Base-by-base conservation (phyloP, 2,329 filamentous ascomycete genomes). In the Aspergillus arachidicola region DNA sequence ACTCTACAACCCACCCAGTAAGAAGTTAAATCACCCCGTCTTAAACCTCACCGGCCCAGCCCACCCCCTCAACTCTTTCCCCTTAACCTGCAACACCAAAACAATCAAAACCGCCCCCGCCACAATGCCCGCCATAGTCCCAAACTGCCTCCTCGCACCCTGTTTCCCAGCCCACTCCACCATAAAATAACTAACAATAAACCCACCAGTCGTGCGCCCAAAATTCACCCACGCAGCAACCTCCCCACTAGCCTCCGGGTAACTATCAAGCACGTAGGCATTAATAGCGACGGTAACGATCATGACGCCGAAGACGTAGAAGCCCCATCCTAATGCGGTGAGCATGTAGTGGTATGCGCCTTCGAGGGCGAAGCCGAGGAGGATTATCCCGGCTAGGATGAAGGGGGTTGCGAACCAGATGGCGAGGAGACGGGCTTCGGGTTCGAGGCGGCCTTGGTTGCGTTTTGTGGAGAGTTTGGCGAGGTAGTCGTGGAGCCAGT, bases 251-350 rank as follows among this genome's bases (percentile, higher is more conserved):
- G 81, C 84, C 70, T 86, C 81, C 0, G 85, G 85, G 71, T 86
- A 87, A 65, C 77, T 78, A 72, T 87, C 84, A 9, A 87, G 80
- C 32, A 79, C 78, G 69, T 86, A 87, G 9, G 82, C 81, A 62
- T 80, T 83, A 32, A 86, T 73, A 1, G 81, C 83, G 4, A 84
- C 83, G 0, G 84, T 85, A 2, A 79, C 80, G 62, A 85, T 80
- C 82, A 86, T 87, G 71, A 86, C 81, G 2, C 84, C 84, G 65
- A 85, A 85, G 6, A 83, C 81, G 64, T 86, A 86, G 14, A 86
- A 71, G 0, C 84, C 85, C 84, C 85, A 87, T 7, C 72, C 79
- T 9, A 82, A 72, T 3, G 79, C 79, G 7, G 80, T 78, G 1
- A 80, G 74, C 81, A 86, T 85, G 72, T 81, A 87, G 69, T 86